A percentile compares a stretch with the other conserved stretches of the same genome.
These are phyloP conservation scores for Solanum corneliomulleri DNA, from an alignment of 257 asterid genomes.

Conservation along the genomic window DNA sequence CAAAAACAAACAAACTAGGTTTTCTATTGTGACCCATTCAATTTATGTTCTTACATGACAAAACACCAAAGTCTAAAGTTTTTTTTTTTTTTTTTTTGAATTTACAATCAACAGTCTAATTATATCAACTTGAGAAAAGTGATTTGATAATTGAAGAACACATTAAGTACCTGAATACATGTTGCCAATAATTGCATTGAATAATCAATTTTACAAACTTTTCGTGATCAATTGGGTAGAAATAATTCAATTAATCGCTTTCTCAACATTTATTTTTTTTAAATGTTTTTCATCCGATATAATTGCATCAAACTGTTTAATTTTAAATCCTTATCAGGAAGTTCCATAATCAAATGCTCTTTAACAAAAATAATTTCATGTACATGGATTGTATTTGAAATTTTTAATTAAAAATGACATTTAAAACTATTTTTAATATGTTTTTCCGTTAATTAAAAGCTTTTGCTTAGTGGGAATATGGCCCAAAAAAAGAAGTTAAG, in stretches of 20 bases:
- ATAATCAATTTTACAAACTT: background rate
- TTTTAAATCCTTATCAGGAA: too few species aligned
- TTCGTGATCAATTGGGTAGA: background rate
- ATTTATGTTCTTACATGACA: background rate
- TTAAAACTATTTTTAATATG: background rate
- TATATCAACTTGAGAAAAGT: background rate
- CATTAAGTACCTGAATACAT: background rate
- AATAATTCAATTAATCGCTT: background rate
- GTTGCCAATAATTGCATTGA: background rate
- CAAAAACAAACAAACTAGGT: background rate
- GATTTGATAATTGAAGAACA: background rate
- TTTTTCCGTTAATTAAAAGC: too few species aligned
- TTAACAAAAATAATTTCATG: background rate
- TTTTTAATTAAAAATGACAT: background rate
- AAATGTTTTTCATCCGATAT: too few species aligned
- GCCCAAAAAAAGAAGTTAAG: background rate
- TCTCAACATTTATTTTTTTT: background rate
- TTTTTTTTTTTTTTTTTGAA: too few species aligned
- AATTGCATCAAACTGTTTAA: too few species aligned
- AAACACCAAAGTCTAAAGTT: background rate
- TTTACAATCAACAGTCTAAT: background rate
- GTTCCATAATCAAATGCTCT: too few species aligned
- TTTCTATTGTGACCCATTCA: background rate
- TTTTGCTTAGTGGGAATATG: background rate
- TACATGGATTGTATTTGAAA: rapidly evolving